phyloP scores from a whole-genome alignment of 2,329 filamentous ascomycete species.

The Fusarium compactum region DNA sequence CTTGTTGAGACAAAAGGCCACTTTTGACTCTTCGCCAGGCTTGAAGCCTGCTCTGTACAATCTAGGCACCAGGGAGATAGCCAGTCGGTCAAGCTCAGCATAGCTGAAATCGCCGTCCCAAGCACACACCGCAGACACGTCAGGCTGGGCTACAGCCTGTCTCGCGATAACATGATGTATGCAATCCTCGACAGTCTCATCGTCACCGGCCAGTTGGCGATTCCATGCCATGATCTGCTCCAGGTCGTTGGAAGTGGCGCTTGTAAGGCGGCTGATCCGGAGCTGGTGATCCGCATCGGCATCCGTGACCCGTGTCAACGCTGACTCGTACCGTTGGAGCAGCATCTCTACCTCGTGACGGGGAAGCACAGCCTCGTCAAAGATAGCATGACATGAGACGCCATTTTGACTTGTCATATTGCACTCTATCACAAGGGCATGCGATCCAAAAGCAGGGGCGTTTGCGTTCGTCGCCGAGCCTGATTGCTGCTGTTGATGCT shows the following conservation, averaged over 20 bases:
- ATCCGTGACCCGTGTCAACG: constrained; percentile 8
- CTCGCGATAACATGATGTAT: constrained; percentile 17
- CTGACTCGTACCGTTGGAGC: constrained; percentile 17
- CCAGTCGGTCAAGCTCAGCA: constrained; percentile 14
- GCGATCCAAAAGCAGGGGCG: constrained; percentile 13
- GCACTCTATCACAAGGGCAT: constrained; percentile 14
- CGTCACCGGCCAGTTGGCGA: constrained; percentile 9
- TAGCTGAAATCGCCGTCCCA: constrained; percentile 12
- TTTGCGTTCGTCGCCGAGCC: constrained; percentile 8
- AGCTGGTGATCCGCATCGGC: constrained; percentile 14
- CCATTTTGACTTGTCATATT: constrained; percentile 10
- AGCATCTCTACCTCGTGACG: constrained; percentile 14
- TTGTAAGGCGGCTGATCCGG: constrained; percentile 10
- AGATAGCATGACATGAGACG: constrained; percentile 15
- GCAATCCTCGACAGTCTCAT: constrained; percentile 9
- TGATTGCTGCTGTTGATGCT: constrained; percentile 10
- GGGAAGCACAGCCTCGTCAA: constrained; percentile 11
- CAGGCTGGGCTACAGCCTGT: constrained; percentile 12
- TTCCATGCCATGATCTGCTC: constrained; percentile 15
- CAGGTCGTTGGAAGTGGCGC: constrained; percentile 7
- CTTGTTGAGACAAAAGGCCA: constrained; percentile 13
- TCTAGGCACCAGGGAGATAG: constrained; percentile 10
- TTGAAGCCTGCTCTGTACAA: constrained; percentile 6
- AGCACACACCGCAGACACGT: constrained; percentile 11
- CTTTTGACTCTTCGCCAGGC: constrained; percentile 13